Evolutionary conservation across 257 asterid genomes (phyloP), one percentile per base, ranked within the genome.

Genomic region (Galeopsis tetrahit): DNA sequence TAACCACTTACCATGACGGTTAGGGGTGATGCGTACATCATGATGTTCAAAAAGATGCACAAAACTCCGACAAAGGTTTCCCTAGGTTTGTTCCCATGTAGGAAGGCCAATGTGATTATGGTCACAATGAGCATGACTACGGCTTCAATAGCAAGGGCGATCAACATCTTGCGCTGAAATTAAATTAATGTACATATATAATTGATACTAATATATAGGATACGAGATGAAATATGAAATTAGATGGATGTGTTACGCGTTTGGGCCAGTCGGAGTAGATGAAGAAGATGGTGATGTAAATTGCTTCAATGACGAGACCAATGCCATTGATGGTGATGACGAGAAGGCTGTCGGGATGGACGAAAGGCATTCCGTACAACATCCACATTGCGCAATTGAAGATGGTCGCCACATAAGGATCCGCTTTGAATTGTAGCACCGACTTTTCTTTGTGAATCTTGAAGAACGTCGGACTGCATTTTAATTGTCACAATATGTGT

Each of bases 311-410:
- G 67, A 73, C 21, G n/a, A 85, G 60, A 0, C 97, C 96, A 4
- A 49, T 1, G 61, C 82, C 90, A 6, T 89, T 91, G 81, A 87
- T 91, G 69, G 95, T 89, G 61, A 83, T 28, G 38, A 91, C 94
- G 13, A 89, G 84, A 34, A 77, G 51, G 77, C 92, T 89, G 64
- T 85, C 85, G 0, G 90, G 83, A 17, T 86, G 88, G 21, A 91
- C 87, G 63, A 86, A 67, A 35, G 97, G 97, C 80, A 91, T 61
- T 7, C 97, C 97, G 70, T 89, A 91, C 34, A 89, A 77, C 28
- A 72, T 73, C 97, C 97, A 91, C 84, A 91, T 44, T 8, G 77
- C 77, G 70, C 96, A 89, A 31, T 90, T 90, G 62, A 86, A 68
- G 9, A 79, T 43, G 15, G 94, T 90, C 2, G 66, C 90, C 1